phyloP scores from a whole-genome alignment of 106 monocot genomes.

The Posidonia australis region DNA sequence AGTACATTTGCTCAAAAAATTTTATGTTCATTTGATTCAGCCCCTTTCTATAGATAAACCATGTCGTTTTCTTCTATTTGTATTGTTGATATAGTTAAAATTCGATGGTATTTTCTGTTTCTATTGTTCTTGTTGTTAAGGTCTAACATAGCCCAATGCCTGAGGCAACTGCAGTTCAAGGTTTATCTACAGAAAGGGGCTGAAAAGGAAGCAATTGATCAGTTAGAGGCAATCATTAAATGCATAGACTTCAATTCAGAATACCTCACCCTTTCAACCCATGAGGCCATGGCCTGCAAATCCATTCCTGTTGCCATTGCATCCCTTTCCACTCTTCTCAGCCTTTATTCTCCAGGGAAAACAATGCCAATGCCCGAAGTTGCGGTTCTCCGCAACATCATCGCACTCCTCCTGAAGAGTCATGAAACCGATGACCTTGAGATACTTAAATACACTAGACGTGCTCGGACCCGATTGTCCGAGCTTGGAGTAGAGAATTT shows the following conservation, averaged over 20 bases:
- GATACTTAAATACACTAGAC: constrained; percentile 51
- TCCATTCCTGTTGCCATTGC: constrained; percentile 46
- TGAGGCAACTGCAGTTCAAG: constrained; percentile 46
- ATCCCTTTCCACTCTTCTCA: constrained; percentile 60
- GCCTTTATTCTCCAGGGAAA: constrained; percentile 63
- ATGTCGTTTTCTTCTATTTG: too few species aligned
- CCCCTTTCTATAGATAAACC: too few species aligned
- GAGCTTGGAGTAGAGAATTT: constrained; percentile 51
- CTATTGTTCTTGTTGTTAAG: neutral
- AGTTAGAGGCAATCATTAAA: constrained; percentile 61
- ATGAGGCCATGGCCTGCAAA: constrained; percentile 71
- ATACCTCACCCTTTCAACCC: constrained; percentile 69
- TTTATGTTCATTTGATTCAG: neutral
- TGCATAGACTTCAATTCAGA: constrained; percentile 82
- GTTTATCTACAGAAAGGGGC: constrained; percentile 70
- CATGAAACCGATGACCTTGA: constrained; percentile 30
- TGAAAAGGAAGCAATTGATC: constrained; percentile 59
- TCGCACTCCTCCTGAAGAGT: constrained; percentile 40
- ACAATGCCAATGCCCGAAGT: constrained; percentile 71
- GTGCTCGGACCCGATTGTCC: constrained; percentile 37
- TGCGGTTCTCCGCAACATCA: constrained; percentile 58
- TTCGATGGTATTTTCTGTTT: neutral
- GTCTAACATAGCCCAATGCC: neutral
- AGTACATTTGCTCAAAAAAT: too few species aligned
- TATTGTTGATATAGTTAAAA: too few species aligned